Evolutionary conservation across 2,329 filamentous ascomycete species (phyloP), one percentile per base, ranked within the genome.

Genomic region (Pseudophaeomoniella oleicola): DNA sequence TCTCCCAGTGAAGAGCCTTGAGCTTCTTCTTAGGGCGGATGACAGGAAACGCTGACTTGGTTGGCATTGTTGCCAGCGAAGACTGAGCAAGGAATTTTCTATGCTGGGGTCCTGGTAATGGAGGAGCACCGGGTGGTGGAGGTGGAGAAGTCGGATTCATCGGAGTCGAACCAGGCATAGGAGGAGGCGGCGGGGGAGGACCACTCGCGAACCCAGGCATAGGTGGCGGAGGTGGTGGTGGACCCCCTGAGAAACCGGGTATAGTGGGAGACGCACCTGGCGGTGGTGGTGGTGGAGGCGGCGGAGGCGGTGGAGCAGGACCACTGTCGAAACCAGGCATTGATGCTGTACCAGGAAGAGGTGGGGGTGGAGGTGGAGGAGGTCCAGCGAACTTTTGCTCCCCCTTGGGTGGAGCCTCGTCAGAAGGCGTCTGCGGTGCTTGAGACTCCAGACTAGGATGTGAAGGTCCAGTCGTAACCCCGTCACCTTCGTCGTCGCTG

Each of bases 1-100:
- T 96, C 62, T 98, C 90, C 88, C 90, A 96, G 64, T 98, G 90
- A 47, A 98, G 71, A 40, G 88, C 88, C 75, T 98, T 98, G 59
- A 98, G 84, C 69, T 96, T 98, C 76, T 94, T 96, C 73, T 94
- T 96, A 15, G 90, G 86, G 48, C 88, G 71, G 36, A 86, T 83
- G 42, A 86, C 81, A 22, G 84, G 79, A 49, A 93, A 62, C 31
- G 79, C 75, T 46, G 84, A 67, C 5, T 74, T 71, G 15, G 75
- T 62, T 11, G 69, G 53, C 4, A 69, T 55, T 14, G 64, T 60
- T 42, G 72, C 71, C 39, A 66, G 65, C 19, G 70, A 66, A 45
- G 74, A 67, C 44, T 78, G 72, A 34, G 77, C 70, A 43, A 94
- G 61, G 62, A 81, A 94, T 43, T 84, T 78, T 5, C 83, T 83